Conservation (phyloP, 1,284 basidiomycete species). For the Cutaneotrichosporon cavernicola region DNA sequence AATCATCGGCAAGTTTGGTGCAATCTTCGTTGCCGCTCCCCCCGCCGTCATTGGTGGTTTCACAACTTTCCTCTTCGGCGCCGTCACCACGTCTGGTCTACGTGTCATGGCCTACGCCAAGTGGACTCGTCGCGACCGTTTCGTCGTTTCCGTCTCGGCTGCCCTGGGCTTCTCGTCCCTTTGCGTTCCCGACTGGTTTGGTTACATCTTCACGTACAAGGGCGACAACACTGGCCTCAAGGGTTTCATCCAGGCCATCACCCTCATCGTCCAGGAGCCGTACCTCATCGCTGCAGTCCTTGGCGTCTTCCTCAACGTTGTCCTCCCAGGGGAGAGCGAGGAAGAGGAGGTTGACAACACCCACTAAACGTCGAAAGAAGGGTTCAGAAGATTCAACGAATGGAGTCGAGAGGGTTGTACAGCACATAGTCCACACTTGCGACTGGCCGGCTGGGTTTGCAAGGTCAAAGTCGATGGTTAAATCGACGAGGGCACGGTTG, state of each 20-base stretch:
- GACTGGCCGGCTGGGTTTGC: no score
- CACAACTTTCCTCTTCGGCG: conserved; percentile 49
- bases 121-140: conserved; percentile 72
- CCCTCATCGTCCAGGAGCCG: conserved; percentile 71
- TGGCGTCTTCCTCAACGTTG: conserved; percentile 32
- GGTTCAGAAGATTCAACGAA: not conserved
- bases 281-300: conserved; percentile 40
- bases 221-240: conserved; percentile 64
- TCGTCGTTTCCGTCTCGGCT: conserved; percentile 68
- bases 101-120: conserved; percentile 66
- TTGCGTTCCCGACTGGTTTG: conserved; percentile 48
- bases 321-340: not conserved
- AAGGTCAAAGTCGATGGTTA: no score
- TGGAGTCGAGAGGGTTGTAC: not conserved
- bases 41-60: conserved; percentile 31
- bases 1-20: conserved; percentile 36
- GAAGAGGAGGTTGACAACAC: not conserved
- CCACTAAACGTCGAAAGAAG: not conserved
- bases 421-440: not conserved
- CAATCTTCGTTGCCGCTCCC: conserved; percentile 37
- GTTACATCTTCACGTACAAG: conserved; percentile 42
- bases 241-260: conserved; percentile 73
- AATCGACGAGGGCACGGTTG: not conserved
- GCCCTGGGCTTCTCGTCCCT: conserved; percentile 70
- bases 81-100: conserved; percentile 61